Base-by-base conservation (phyloP, 352 stramenopile species). In the Pythium sp. region DNA sequence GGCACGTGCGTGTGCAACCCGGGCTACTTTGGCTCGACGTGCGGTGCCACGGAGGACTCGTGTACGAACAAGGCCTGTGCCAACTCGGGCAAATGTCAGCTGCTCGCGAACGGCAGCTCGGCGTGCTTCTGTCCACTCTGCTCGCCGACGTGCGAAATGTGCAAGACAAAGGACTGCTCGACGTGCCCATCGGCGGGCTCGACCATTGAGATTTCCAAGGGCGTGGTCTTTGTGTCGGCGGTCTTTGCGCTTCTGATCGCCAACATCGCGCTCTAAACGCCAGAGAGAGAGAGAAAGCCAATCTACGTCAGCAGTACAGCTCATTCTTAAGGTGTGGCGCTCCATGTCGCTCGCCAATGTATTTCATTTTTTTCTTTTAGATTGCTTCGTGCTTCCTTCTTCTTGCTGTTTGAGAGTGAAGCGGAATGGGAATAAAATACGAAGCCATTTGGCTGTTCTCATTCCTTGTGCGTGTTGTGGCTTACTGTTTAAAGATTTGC, bases 1-100 rank as follows among this genome's bases (percentile, higher is more conserved):
- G 74, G 74, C 28, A 26, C 51, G 41, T 80, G 74, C 62, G 57
- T 76, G 26, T 80, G 74, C 64, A 67, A 71, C 22, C 46, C 68
- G 5, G 74, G 74, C 12, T 80, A 72, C 70, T 77, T 65, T 55
- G 74, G 74, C 30, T 53, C 67, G 15, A 76, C 72, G 41, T 80
- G 74, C 56, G 72, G 72, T 7, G 72, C 68, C 6, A 72, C 58
- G 6, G 70, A 75, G 46, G 70, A 75, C 41, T 62, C 46, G 41
- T 76, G 71, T 51, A 74, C 68, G 47, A 76, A 64, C 62, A 74
- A 76, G 54, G 65, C 60, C 49, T 71, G 71, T 49, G 63, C 65
- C 24, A 26, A 26, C 59, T 62, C 32, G 20, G 71, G 71, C 41
- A 59, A 54, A 2, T 76, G 71, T 26, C 62, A 72, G 22, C 28